Evolutionary conservation across 495 filamentous ascomycete species (phyloP), one percentile per base, ranked within the genome.

Genomic region (Penicillium crystallinum): DNA sequence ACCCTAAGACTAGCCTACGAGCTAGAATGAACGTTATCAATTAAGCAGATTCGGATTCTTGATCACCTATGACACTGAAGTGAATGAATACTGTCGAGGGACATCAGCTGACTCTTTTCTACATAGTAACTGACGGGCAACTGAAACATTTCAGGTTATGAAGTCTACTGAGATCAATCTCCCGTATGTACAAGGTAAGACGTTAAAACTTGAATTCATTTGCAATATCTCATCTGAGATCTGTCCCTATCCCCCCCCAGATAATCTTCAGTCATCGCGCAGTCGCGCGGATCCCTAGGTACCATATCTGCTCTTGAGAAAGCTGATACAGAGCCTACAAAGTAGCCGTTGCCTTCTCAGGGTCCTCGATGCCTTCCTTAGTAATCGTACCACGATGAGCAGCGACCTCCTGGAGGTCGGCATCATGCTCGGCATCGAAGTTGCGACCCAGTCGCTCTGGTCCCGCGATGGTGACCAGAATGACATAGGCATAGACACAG

Each of bases 401-500:
- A 14, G 63, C 63, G 22, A 66, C 63, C 55, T 78, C 83, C 3
- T 72, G 70, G 39, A 88, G 69, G 67, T 90, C 88, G 14, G 71
- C 65, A 64, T 90, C 88, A 54, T 84, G 73, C 34, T 69, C 77
- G 1, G 84, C 83, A 48, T 84, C 85, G 70, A 91, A 87, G 19
- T 77, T 67, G 9, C 81, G 71, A 14, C 82, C 78, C 46, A 90
- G 56, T 35, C 82, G 78, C 73, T 96, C 91, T 0, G 91, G 91
- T 0, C 91, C 91, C 1, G 89, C 52, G 14, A 95, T 59, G 0
- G 87, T 87, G 18, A 95, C 55, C 0, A 93, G 0, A 54, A 95
- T 89, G 7, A 84, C 77, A 63, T 95, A 96, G 6, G 68, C 85
- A 67, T 84, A 95, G n/a, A 95, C 91, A 57, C 88, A 91, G 3